These are phyloP conservation scores for Erysimum cheiranthoides DNA, from an alignment of 345 rosid species.

Conservation along the genomic window DNA sequence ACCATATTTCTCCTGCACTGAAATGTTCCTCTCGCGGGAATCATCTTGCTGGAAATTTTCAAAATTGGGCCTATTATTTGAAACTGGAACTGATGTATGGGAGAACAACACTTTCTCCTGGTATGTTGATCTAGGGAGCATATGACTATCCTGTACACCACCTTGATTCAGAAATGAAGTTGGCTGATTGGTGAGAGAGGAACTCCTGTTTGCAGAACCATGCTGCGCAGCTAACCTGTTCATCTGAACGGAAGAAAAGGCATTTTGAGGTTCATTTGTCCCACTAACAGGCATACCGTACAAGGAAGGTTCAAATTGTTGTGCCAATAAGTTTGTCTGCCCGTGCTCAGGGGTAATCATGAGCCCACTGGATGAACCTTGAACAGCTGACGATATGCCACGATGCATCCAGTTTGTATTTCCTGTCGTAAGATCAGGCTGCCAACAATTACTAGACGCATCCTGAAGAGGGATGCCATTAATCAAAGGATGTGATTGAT, in stretches of 20 bases:
- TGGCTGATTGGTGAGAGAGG: slow-evolving; percentile 57
- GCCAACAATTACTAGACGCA: slow-evolving; percentile 66
- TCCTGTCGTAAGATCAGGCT: slow-evolving; percentile 59
- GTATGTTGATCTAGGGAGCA: slow-evolving; percentile 56
- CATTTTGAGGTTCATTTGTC: slow-evolving; percentile 53
- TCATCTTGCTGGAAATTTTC: slow-evolving; percentile 54
- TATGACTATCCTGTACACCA: slow-evolving; percentile 53
- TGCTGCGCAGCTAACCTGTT: slow-evolving; percentile 56
- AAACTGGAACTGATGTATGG: slow-evolving; percentile 49
- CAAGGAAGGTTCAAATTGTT: slow-evolving; percentile 71
- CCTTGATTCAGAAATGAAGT: slow-evolving; percentile 54
- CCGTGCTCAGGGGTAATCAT: slow-evolving; percentile 67
- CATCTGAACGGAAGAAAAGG: slow-evolving; percentile 56
- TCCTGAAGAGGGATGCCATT: slow-evolving; percentile 73
- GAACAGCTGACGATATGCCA: slow-evolving; percentile 55
- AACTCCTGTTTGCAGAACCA: slow-evolving; percentile 56
- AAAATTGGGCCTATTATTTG: slow-evolving; percentile 50
- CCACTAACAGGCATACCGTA: slow-evolving; percentile 64
- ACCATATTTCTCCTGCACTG: slow-evolving; percentile 49
- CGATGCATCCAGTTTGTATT: slow-evolving; percentile 65
- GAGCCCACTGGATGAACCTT: slow-evolving; percentile 63
- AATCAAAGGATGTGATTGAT: slow-evolving; percentile 51
- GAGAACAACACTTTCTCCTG: slow-evolving; percentile 52
- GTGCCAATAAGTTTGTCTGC: slow-evolving; percentile 60
- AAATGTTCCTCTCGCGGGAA: slow-evolving; percentile 50